phyloP scores from a whole-genome alignment of 441 rosid genomes.

The Aleurites moluccanus region DNA sequence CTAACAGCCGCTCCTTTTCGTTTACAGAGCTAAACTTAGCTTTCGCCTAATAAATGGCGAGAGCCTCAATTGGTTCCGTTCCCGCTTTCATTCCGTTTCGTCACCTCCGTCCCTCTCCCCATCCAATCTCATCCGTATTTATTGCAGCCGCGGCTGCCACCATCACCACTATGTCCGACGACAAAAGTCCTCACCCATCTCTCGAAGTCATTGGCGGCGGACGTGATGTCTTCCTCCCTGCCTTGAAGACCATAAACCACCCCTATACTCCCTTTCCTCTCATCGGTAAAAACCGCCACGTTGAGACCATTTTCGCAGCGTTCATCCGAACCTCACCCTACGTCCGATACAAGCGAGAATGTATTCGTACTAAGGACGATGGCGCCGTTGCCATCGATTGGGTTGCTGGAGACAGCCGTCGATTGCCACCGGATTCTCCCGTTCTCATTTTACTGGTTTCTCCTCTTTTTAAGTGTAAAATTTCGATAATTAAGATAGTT shows the following conservation, averaged over 20 bases:
- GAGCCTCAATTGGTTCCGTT: neutral
- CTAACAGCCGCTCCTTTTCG: neutral
- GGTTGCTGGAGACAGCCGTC: slow-evolving; percentile 64
- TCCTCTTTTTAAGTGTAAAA: neutral
- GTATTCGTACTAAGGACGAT: slow-evolving; percentile 58
- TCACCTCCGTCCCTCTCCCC: neutral
- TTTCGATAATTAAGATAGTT: neutral
- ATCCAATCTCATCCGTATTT: slow-evolving; percentile 32
- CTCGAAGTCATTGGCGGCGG: slow-evolving; percentile 75
- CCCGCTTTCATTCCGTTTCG: neutral
- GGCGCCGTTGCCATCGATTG: slow-evolving; percentile 83
- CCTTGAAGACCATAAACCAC: slow-evolving; percentile 41
- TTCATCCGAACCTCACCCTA: slow-evolving; percentile 56
- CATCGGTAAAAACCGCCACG: slow-evolving; percentile 63
- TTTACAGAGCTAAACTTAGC: neutral
- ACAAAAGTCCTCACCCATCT: slow-evolving; percentile 42
- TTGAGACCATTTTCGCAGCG: slow-evolving; percentile 86
- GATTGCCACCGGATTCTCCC: slow-evolving; percentile 54
- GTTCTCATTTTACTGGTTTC: slow-evolving; percentile 68
- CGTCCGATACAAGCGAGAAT: slow-evolving; percentile 62
- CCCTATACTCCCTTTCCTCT: slow-evolving; percentile 61
- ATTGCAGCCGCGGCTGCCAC: neutral
- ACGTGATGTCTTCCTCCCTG: slow-evolving; percentile 51
- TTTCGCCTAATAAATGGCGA: slow-evolving; percentile 12
- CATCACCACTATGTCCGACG: slow-evolving; percentile 26